These are phyloP conservation scores for Phytophthora brassicae DNA, from an alignment of 352 stramenopile species.

Conservation along the genomic window DNA sequence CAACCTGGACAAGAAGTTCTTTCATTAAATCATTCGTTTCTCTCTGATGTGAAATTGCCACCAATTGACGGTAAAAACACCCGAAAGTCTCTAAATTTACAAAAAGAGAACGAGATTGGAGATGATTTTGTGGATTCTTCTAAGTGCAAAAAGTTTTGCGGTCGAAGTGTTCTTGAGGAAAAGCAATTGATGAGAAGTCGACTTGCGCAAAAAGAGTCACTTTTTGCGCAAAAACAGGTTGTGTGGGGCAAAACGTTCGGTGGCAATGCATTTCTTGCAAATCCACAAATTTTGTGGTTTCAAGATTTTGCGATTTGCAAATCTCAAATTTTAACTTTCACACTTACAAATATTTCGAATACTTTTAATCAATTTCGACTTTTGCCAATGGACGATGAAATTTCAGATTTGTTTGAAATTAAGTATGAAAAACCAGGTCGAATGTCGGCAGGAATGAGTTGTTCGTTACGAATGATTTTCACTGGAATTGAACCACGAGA, in stretches of 20 bases:
- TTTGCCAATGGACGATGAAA: slow-evolving; percentile 62
- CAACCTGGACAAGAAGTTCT: slow-evolving; percentile 35
- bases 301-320: slow-evolving; percentile 89
- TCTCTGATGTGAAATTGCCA: slow-evolving; percentile 25
- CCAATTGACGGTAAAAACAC: slow-evolving; percentile 5
- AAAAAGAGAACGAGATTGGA: slow-evolving; percentile 14
- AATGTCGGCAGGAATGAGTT: slow-evolving; percentile 90
- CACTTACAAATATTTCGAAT: slow-evolving; percentile 90
- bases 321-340: slow-evolving; percentile 60
- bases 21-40: slow-evolving; percentile 35
- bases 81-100: background rate
- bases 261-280: slow-evolving; percentile 77
- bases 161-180: slow-evolving; percentile 68
- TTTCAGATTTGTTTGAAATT: slow-evolving; percentile 89
- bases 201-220: slow-evolving; percentile 52
- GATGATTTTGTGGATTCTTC: background rate
- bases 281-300: slow-evolving; percentile 83
- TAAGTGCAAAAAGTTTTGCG: slow-evolving; percentile 31
- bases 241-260: slow-evolving; percentile 84
- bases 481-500: slow-evolving; percentile 60
- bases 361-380: slow-evolving; percentile 93
- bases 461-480: slow-evolving; percentile 72
- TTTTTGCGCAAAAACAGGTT: slow-evolving; percentile 66
- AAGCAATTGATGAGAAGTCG: slow-evolving; percentile 46
- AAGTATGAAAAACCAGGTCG: slow-evolving; percentile 83